phyloP scores from a whole-genome alignment of 2,329 filamentous ascomycete genomes.

The Clonostachys rhizophaga region DNA sequence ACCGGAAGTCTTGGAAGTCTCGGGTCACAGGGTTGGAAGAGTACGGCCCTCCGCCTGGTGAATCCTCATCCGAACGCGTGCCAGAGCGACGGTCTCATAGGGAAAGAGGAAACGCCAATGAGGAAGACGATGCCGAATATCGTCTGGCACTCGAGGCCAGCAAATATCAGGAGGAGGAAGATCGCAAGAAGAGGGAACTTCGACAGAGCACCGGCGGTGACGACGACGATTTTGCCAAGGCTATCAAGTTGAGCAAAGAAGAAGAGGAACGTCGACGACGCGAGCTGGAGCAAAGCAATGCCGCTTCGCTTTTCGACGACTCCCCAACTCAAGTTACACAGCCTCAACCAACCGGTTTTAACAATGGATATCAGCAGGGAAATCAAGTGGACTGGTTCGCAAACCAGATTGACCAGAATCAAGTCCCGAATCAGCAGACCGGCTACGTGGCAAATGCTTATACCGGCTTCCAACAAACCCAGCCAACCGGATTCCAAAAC shows the following conservation, averaged over 20 bases:
- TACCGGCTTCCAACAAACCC: conserved; percentile 44
- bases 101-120: conserved; percentile 26
- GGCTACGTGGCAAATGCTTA: conserved; percentile 60
- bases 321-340: conserved; percentile 55
- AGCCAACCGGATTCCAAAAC: conserved; percentile 46
- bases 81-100: conserved; percentile 37
- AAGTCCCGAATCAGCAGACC: conserved; percentile 60
- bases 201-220: conserved; percentile 45
- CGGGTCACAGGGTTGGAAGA: conserved; percentile 92
- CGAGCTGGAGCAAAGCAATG: conserved; percentile 84
- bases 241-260: conserved; percentile 89
- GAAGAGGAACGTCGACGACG: conserved; percentile 88
- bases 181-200: conserved; percentile 66
- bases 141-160: conserved; percentile 89
- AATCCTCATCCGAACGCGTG: conserved; percentile 28
- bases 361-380: conserved; percentile 97
- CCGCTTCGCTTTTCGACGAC: conserved; percentile 85
- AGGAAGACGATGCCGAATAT: conserved; percentile 90
- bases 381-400: conserved; percentile 95
- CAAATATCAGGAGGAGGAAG: conserved; percentile 92
- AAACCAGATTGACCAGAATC: conserved; percentile 76
- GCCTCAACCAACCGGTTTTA: conserved; percentile 82
- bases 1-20: conserved; percentile 94
- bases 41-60: conserved; percentile 44
- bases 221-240: conserved; percentile 90